Base-by-base conservation (phyloP, 169 alveolate species). In the Plasmodium malariae region DNA sequence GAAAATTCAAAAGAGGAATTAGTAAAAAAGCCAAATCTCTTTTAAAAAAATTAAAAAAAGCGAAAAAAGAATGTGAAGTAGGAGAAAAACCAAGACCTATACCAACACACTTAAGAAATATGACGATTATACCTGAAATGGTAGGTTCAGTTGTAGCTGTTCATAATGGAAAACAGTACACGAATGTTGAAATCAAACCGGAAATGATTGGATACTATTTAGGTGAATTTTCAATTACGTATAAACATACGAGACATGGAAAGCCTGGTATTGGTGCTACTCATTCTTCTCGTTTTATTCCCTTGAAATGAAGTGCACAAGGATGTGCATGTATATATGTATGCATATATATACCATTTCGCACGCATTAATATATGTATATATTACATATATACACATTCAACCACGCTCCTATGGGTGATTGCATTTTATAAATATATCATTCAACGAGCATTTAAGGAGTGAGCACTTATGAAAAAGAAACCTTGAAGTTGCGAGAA, bases 121-220 rank as follows among this genome's bases (percentile, higher is more conserved):
- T 97, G 94, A 97, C 98, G 14, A 97, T 98, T 30, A 95, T 98
- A 60, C 99, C 99, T 26, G 99, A 97, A 86, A 97, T 98, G 99
- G 98, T 98, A 67, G 99, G 99, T 37, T 97, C 99, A 54, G 97
- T 98, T 57, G 99, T 98, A 60, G 99, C 98, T 67, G 98, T 98
- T 72, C 98, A 98, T 98, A 97, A 98, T 90, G 99, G 99, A 65
- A 98, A 98, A 95, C 97, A 96, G 89, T 98, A 95, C 95, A 97
- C 96, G 93, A 96, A 97, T 74, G 99, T 98, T 69, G 99, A 98
- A 95, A 97, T 98, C 88, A 98, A 98, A 94, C 99, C 99, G 24
- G 99, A 98, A 94, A 98, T 98, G 99, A 96, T 98, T 87, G 99
- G 99, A 70, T 97, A 98, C 97, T 98, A 98, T 95, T 95, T 98